Base-by-base conservation (phyloP, 2,329 filamentous ascomycete species). In the Neonectria ditissima region DNA sequence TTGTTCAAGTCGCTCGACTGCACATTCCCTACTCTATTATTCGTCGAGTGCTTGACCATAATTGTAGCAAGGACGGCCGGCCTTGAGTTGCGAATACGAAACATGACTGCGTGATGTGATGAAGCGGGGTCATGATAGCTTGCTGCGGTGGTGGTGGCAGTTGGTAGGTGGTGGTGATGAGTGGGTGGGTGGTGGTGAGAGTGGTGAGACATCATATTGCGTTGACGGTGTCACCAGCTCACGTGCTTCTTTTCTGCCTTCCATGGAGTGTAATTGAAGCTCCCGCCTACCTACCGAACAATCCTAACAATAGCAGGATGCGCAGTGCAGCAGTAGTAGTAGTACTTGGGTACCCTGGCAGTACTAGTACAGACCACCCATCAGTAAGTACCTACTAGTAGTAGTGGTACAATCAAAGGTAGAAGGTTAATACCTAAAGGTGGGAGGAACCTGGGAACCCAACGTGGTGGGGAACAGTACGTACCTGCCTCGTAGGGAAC, bases 401-500 rank as follows among this genome's bases (percentile, higher is more conserved):
- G n/a, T n/a, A n/a, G n/a, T n/a, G n/a, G n/a, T n/a, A 26, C 32
- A 37, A 8, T 37, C 7, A n/a, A 37, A 56, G 24, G 47, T 43
- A 37, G 22, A 30, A 44, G 52, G 45, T 26, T 45, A 26, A 26
- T 26, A 26, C 24, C 24, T 26, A 28, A 62, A 24, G 39, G 54
- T 43, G 48, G 54, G 57, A 52, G 47, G 39, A 39, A 30, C 34
- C 41, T 54, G 51, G 43, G 43, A 45, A 41, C 14, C 11, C 41
- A 32, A 22, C 30, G 34, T 57, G 45, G 39, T 59, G 50, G 57
- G 57, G 50, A 37, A 51, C 30, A 52, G 60, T 65, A 66, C 65
- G 59, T 63, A 63, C 53, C 53, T 55, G 55, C 43, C 59, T 43
- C 44, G 62, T 37, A 56, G 41, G 55, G 52, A 69, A 69, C 65